phyloP scores from a whole-genome alignment of 1,284 basidiomycete genomes.

The Microstroma glucosiphilum region DNA sequence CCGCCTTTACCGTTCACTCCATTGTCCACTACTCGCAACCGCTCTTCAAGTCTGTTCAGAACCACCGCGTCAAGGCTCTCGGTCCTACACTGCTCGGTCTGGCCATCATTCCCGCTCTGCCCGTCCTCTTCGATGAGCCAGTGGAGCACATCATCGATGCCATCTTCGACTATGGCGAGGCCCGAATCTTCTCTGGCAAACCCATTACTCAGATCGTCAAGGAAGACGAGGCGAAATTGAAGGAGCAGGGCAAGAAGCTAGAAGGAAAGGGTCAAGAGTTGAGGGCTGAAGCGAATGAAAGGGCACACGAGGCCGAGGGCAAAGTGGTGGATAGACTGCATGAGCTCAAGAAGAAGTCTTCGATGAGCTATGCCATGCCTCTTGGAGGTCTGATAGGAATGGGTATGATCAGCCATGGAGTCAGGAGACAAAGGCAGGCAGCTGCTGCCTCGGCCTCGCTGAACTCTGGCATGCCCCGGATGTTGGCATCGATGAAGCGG shows the following conservation, averaged over 20 bases:
- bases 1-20: constrained; percentile 45
- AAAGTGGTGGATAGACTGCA: too few relatives aligned
- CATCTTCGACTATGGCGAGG: constrained; percentile 4
- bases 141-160: constrained; percentile 3
- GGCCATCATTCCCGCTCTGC: constrained; percentile 39
- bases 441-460: too few relatives aligned
- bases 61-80: constrained; percentile 64
- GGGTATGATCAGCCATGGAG: not conserved
- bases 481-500: too few relatives aligned
- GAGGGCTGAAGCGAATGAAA: too few relatives aligned
- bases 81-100: constrained; percentile 71
- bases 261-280: too few relatives aligned
- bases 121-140: constrained; percentile 3
- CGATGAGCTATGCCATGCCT: not conserved
- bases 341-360: too few relatives aligned
- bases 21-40: constrained; percentile 63
- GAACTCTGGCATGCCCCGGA: too few relatives aligned
- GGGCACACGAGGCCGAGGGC: too few relatives aligned
- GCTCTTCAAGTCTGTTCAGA: constrained; percentile 62
- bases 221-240: too few relatives aligned
- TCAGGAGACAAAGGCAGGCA: not conserved
- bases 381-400: not conserved
- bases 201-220: too few relatives aligned
- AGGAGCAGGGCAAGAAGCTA: too few relatives aligned
- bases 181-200: not conserved